These are phyloP conservation scores for Neophaeococcomyces aloes DNA, from an alignment of 2,329 filamentous ascomycete genomes.

Conservation along the genomic window DNA sequence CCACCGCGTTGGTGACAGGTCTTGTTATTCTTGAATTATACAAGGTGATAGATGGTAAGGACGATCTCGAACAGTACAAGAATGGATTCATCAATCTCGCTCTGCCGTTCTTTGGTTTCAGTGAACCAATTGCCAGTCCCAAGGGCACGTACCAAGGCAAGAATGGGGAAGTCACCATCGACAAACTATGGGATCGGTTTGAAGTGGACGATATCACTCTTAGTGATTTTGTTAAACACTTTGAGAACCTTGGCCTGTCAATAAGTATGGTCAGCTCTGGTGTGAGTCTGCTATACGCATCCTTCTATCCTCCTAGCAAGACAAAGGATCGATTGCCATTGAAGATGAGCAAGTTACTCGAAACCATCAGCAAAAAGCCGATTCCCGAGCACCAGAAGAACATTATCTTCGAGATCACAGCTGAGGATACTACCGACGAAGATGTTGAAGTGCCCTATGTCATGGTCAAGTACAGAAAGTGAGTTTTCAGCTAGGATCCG, in stretches of 20 bases:
- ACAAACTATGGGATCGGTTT: constrained; percentile 97
- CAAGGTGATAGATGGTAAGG: constrained; percentile 94
- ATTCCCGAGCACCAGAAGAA: constrained; percentile 88
- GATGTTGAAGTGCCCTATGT: constrained; percentile 97
- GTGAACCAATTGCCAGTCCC: constrained; percentile 85
- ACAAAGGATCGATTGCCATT: constrained; percentile 71
- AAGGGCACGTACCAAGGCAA: constrained; percentile 83
- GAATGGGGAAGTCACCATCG: constrained; percentile 68
- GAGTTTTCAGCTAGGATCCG: neutral
- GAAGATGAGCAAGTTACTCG: constrained; percentile 80
- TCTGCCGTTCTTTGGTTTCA: constrained; percentile 95
- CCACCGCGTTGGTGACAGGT: constrained; percentile 88
- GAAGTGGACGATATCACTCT: constrained; percentile 74
- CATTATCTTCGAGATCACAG: constrained; percentile 91
- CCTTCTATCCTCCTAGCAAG: constrained; percentile 77
- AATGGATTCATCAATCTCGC: constrained; percentile 97
- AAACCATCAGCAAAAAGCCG: constrained; percentile 81
- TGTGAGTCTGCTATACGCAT: constrained; percentile 85
- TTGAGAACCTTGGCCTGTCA: constrained; percentile 66
- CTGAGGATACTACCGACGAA: constrained; percentile 76
- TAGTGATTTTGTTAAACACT: constrained; percentile 69
- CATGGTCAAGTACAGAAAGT: constrained; percentile 56
- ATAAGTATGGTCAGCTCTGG: constrained; percentile 96
- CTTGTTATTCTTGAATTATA: constrained; percentile 86
- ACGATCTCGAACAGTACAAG: constrained; percentile 97